phyloP scores from a whole-genome alignment of 768 basidiomycete genomes.

The Ramaria rubella region DNA sequence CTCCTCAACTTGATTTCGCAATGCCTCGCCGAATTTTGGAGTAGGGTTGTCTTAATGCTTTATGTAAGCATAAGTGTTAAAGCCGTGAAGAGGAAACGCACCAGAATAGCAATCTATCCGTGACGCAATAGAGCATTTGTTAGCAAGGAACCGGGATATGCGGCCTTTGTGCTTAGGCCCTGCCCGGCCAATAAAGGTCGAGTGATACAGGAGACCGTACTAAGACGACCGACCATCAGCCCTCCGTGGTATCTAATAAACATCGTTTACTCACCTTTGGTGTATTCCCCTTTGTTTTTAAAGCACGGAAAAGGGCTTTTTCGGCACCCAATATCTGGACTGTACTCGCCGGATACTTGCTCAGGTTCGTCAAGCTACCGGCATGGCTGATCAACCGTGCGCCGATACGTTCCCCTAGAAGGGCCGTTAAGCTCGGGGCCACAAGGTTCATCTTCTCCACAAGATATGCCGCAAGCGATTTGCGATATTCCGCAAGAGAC shows the following conservation, averaged over 20 bases:
- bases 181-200: slow-evolving; percentile 92
- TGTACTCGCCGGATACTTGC: slow-evolving; percentile 97
- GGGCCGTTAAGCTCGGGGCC: slow-evolving; percentile 85
- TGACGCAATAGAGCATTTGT: slow-evolving; percentile 96
- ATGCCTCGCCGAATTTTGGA: slow-evolving; percentile 90
- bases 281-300: slow-evolving; percentile 98
- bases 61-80: not conserved
- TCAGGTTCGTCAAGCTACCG: slow-evolving; percentile 91
- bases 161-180: slow-evolving; percentile 93
- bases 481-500: slow-evolving; percentile 92
- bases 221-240: slow-evolving; percentile 25
- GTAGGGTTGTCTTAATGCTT: slow-evolving; percentile 65
- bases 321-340: slow-evolving; percentile 98
- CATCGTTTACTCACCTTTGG: slow-evolving; percentile 60
- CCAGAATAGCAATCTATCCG: slow-evolving; percentile 94
- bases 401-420: slow-evolving; percentile 88
- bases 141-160: slow-evolving; percentile 97
- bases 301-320: slow-evolving; percentile 95
- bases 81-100: slow-evolving; percentile 26
- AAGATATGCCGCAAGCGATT: slow-evolving; percentile 79
- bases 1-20: slow-evolving; percentile 92
- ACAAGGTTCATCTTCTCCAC: slow-evolving; percentile 98
- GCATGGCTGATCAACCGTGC: slow-evolving; percentile 93
- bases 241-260: not conserved
- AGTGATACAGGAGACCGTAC: slow-evolving; percentile 98